Evolutionary conservation across 805 yeast genomes (phyloP), one percentile per base, ranked within the genome.

Genomic region (Candida xyloterini): DNA sequence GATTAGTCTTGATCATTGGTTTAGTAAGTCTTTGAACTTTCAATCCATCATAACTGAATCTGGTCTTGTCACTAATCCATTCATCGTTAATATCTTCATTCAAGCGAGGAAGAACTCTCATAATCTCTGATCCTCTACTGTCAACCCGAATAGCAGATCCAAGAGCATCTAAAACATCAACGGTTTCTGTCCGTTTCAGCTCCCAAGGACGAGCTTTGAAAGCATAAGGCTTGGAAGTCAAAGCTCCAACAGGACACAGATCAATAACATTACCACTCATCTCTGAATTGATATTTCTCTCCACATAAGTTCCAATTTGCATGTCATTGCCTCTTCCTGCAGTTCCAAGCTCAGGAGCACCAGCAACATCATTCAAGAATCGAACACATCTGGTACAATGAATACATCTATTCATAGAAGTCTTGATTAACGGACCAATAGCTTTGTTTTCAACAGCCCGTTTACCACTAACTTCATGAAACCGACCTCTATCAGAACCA

Each of bases 141-240:
- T 86, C 95, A 38, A 86, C 88, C 60, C 95, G 75, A 50, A 86
- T 76, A 56, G 80, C 84, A 30, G 91, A 81, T 18, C 95, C 95
- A 26, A 86, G 60, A 15, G 80, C 95, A 63, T 86, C 95, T 68
- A 79, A 64, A 10, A 86, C 93, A 62, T 86, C 95, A 53, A 86
- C 75, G 37, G 91, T 74, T 65, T 86, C 95, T 33, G 95, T 85
- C 71, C 85, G 79, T 70, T 85, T 86, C 61, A 87, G 75, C 66
- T 86, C 95, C 95, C 95, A 86, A 22, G 95, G 95, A 60, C 95
- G 77, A 11, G 95, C 95, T 59, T 78, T 80, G 74, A 86, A 86
- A n/a, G 95, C 89, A 56, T 86, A 86, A 18, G 95, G 95, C 66
- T 87, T 87, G 21, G 87, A 79, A 25, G 95, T 87, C 55, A 86